phyloP scores from a whole-genome alignment of 352 stramenopile genomes.

The Globisporangium yorkense region DNA sequence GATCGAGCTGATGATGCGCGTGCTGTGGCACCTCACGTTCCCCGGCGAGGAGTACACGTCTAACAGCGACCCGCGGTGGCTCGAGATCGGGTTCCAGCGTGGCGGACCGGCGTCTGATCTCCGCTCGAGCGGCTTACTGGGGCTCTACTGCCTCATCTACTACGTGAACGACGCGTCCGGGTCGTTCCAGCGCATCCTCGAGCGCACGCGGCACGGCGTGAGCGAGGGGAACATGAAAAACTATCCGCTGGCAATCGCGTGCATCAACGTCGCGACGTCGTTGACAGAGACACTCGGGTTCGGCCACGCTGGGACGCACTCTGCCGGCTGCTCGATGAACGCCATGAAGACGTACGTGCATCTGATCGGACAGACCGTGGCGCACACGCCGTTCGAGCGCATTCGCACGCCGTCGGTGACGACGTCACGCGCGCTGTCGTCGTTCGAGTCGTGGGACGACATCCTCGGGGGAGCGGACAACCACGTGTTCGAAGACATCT shows the following conservation, averaged over 20 bases:
- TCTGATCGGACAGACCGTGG: slow-evolving; percentile 50
- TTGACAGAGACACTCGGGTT: slow-evolving; percentile 74
- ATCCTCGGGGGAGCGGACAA: slow-evolving; percentile 63
- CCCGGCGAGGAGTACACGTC: slow-evolving; percentile 53
- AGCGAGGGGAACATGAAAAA: slow-evolving; percentile 88
- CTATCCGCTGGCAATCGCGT: slow-evolving; percentile 82
- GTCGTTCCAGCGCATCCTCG: slow-evolving; percentile 66
- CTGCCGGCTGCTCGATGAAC: slow-evolving; percentile 50
- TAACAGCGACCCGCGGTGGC: slow-evolving; percentile 71
- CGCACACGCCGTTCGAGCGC: slow-evolving; percentile 19
- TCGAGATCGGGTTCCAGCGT: slow-evolving; percentile 80
- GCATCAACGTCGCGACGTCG: slow-evolving; percentile 77
- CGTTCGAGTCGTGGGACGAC: slow-evolving; percentile 70
- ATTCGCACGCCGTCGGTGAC: slow-evolving; percentile 24
- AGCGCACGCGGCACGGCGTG: slow-evolving; percentile 71
- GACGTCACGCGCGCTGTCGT: slow-evolving; percentile 22
- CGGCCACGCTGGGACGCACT: slow-evolving; percentile 74
- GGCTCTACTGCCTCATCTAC: slow-evolving; percentile 80
- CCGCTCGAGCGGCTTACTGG: slow-evolving; percentile 76
- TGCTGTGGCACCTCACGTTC: slow-evolving; percentile 65
- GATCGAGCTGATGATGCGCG: slow-evolving; percentile 75
- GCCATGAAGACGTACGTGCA: slow-evolving; percentile 76
- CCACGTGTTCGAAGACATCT: slow-evolving; percentile 84
- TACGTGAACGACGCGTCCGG: slow-evolving; percentile 63
- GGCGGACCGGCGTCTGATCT: slow-evolving; percentile 78